Base-by-base conservation (phyloP, 2,329 filamentous ascomycete species). In the Teratosphaeria destructans region DNA sequence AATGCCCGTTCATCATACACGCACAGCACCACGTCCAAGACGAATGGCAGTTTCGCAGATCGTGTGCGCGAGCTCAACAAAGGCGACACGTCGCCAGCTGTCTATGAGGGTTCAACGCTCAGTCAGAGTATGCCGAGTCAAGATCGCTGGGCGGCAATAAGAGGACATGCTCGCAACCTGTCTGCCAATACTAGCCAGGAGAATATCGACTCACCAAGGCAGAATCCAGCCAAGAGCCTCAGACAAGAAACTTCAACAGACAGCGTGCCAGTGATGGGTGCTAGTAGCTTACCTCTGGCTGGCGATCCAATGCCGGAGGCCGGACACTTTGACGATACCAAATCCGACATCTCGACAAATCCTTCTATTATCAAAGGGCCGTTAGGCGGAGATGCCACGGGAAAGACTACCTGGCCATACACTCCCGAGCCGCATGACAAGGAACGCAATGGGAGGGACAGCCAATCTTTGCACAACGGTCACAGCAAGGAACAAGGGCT, bases 281-380 rank as follows among this genome's bases (percentile, higher is more conserved):
- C 87, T 52, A 90, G 81, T 70, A 87, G 85, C 54, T 72, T 92
- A 61, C 90, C 90, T 3, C 81, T 86, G 64, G 75, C 82, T 39
- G 76, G 85, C 59, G 80, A 92, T 65, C 87, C 88, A 5, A 83
- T 92, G 78, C 89, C 88, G 0, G 90, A 92, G 69, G 85, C 89
- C 67, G 90, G 87, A 3, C 87, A 89, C 64, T 79, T 77, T 54
- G 71, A 80, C 23, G 81, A 83, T 59, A 74, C 77, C 49, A 76
- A 78, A 57, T 81, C 79, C 26, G 90, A 95, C 62, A 81, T 90
- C 16, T 86, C 84, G 54, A 95, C 91, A 19, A 95, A 95, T 69
- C 90, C 90, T 3, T 96, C 92, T 0, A 81, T 92, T 56, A 85
- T 95, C 49, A 83, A 91, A 64, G 90, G 88, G 19, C 86, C 86